Base-by-base conservation (phyloP, 1,284 basidiomycete genomes). In the Coniferiporia sulphurascens region DNA sequence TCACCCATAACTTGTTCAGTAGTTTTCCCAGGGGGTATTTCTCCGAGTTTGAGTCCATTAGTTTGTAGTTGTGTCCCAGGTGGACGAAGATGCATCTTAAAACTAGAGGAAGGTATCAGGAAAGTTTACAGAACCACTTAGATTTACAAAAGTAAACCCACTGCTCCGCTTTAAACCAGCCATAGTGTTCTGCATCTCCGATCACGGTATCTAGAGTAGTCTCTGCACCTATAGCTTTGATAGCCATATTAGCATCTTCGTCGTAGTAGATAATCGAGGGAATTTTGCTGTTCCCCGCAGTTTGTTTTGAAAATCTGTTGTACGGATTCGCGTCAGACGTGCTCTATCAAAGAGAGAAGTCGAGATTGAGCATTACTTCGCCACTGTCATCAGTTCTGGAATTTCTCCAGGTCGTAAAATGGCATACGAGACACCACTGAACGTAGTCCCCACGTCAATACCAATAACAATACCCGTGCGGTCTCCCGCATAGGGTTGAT, bases 261-360 rank as follows among this genome's bases (percentile, higher is more conserved):
- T 89, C 84, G 65, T 90, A 90, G 69, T 83, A 89, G 71, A 89
- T 78, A 32, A 87, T 72, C 21, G 87, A 84, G 45, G 88, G 87
- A 66, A 90, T 89, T 74, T 91, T 91, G 60, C 85, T 84, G 69
- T 89, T 87, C 49, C 87, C 86, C 15, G 83, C 86, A 56, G 87
- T 85, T 76, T 89, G 85, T 71, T 89, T 86, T 10, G 87, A 87
- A 63, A 89, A 90, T 62, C 87, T 89, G 61, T 43, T 58, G 17
- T 2, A 17, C 1, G 13, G 19, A 9, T 17, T 46, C 17, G 15
- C 8, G 17, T 21, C 12, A n/a, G n/a, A 17, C 55, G 52, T 57
- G 61, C 51, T n/a, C 15, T 19, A 46, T 27, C 15, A 13, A 38
- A 8, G 13, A 13, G 13, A 6, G 48, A n/a, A 34, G 48, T 8